phyloP scores from a whole-genome alignment of 1,139 yeast genomes.

The Candida albicans region DNA sequence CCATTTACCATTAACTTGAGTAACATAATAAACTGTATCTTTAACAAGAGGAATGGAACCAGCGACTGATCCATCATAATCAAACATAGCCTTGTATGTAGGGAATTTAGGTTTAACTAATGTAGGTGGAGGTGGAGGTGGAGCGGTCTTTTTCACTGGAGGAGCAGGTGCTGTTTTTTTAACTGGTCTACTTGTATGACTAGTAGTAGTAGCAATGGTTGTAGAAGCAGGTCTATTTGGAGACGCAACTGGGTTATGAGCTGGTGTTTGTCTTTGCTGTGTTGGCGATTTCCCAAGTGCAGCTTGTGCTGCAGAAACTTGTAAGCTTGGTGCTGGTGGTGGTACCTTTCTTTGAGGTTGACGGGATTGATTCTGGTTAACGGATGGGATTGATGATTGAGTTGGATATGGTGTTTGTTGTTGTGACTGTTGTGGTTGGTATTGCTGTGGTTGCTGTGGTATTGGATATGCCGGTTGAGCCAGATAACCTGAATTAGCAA shows the following conservation, averaged over 20 bases:
- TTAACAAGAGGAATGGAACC: conserved; percentile 75
- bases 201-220: conserved; percentile 12
- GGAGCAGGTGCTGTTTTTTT: conserved; percentile 41
- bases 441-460: conserved; percentile 18
- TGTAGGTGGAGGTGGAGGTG: conserved; percentile 59
- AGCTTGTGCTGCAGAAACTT: conserved; percentile 21
- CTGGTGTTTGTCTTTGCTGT: conserved; percentile 4
- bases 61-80: conserved; percentile 83
- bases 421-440: conserved; percentile 16
- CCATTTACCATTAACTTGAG: conserved; percentile 83
- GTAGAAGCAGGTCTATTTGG: conserved; percentile 15
- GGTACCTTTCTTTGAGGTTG: conserved; percentile 16
- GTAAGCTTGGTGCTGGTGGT: conserved; percentile 15
- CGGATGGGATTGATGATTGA: conserved; percentile 15
- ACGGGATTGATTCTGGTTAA: conserved; percentile 12
- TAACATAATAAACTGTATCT: conserved; percentile 70
- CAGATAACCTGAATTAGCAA: conserved; percentile 11
- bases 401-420: conserved; percentile 15
- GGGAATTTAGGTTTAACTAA: conserved; percentile 72
- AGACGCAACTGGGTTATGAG: conserved; percentile 3
- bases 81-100: conserved; percentile 82
- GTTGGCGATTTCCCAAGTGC: conserved; percentile 12
- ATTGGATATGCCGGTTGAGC: conserved; percentile 21
- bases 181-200: conserved; percentile 19
- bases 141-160: conserved; percentile 47